phyloP scores from a whole-genome alignment of 1,284 basidiomycete genomes.

The Irpex lacteus region DNA sequence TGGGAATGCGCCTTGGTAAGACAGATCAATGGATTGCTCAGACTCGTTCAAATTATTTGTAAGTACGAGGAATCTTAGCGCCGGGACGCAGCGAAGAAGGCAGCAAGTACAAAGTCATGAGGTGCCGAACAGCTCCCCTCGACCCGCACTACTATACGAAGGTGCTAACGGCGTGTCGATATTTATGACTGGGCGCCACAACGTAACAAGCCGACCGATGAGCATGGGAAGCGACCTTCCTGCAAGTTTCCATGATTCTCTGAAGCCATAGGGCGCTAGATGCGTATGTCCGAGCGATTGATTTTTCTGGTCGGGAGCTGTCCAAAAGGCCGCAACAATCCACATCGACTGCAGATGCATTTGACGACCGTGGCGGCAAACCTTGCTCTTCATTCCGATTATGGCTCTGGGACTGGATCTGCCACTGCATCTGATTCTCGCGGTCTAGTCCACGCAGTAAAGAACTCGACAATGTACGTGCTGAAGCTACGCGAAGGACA shows the following conservation, averaged over 20 bases:
- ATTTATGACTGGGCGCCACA: background rate
- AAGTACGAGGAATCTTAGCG: background rate
- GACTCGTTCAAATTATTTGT: background rate
- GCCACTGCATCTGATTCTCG: background rate
- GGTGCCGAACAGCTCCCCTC: background rate
- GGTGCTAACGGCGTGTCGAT: background rate
- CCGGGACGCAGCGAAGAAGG: background rate
- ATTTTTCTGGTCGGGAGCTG: background rate
- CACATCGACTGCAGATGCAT: background rate
- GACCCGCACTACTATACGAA: background rate
- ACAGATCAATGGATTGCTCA: constrained; percentile 3
- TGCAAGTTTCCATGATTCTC: background rate
- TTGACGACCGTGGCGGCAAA: background rate
- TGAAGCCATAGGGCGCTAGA: background rate
- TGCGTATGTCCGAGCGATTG: background rate
- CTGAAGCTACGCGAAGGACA: background rate
- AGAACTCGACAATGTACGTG: background rate
- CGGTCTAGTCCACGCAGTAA: background rate
- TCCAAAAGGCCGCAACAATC: background rate
- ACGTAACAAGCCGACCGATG: background rate
- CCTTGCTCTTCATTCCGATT: background rate
- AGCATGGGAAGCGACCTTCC: background rate
- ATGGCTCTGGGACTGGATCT: background rate
- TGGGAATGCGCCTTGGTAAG: background rate
- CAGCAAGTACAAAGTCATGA: background rate